Conservation (phyloP, 805 yeast species). For the Hanseniaspora singularis region DNA sequence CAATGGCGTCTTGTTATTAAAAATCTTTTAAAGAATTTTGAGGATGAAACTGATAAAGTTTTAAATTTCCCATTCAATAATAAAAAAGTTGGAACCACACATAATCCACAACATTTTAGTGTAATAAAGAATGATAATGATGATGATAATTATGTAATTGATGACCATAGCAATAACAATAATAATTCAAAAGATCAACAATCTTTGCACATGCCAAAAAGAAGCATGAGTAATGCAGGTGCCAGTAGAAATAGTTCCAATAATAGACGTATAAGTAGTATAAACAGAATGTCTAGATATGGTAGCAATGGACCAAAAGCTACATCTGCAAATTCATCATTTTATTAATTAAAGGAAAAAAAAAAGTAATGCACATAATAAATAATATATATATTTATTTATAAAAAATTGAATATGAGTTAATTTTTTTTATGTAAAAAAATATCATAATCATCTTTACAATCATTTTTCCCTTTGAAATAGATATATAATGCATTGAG, state of each 20-base stretch:
- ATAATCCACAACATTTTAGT: neutral
- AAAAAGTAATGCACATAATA: neutral
- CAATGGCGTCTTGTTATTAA: constrained; percentile 24
- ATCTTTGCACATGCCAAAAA: constrained; percentile 4
- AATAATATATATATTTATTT: neutral
- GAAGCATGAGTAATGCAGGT: constrained; percentile 6
- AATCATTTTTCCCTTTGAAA: constrained; percentile 23
- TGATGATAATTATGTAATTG: too few species aligned
- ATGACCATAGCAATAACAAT: too few species aligned
- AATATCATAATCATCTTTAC: constrained; percentile 21
- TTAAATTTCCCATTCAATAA: constrained; percentile 23
- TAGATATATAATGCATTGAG: constrained; percentile 24
- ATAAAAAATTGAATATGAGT: neutral
- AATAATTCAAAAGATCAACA: neutral
- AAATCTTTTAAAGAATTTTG: constrained; percentile 20
- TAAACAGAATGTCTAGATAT: neutral
- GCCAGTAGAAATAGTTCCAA: neutral
- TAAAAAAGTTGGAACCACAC: constrained; percentile 15
- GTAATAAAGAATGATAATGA: too few species aligned
- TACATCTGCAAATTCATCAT: constrained; percentile 5
- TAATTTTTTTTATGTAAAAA: constrained; percentile 14
- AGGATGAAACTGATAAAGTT: constrained; percentile 20
- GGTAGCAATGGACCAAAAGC: neutral
- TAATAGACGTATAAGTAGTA: constrained; percentile 1
- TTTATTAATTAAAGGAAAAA: neutral